These are phyloP conservation scores for Bodo saltans DNA, from an alignment of 78 protist species.

Conservation along the genomic window DNA sequence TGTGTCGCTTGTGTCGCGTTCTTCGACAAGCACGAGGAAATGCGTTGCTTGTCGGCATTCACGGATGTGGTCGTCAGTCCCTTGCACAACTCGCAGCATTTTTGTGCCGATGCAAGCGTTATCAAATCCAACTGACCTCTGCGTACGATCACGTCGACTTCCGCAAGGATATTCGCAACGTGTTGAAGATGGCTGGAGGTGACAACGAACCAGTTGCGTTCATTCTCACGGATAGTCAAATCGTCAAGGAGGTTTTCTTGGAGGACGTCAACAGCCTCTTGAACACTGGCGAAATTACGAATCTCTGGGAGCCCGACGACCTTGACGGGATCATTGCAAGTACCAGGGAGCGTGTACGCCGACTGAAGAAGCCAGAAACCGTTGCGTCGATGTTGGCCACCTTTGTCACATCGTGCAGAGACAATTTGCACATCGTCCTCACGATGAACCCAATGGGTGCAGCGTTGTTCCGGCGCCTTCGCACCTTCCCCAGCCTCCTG, in stretches of 20 bases:
- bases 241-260: conserved; percentile 74
- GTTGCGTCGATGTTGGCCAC: conserved; percentile 52
- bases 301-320: conserved; percentile 62
- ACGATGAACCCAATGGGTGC: conserved; percentile 84
- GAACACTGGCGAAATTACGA: conserved; percentile 68
- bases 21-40: conserved; percentile 55
- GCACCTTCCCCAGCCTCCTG: conserved; percentile 75
- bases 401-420: conserved; percentile 64
- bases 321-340: conserved; percentile 52
- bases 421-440: conserved; percentile 77
- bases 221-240: conserved; percentile 58
- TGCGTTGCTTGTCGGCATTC: conserved; percentile 77
- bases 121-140: conserved; percentile 42
- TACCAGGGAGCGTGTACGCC: conserved; percentile 9
- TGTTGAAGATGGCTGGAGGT: conserved; percentile 45
- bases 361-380: conserved; percentile 17
- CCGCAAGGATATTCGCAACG: conserved; percentile 51
- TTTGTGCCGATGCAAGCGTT: no score
- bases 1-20: conserved; percentile 61
- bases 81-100: conserved; percentile 65
- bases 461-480: conserved; percentile 63
- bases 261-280: conserved; percentile 77
- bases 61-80: conserved; percentile 78
- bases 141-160: conserved; percentile 69
- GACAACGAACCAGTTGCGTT: neutral